phyloP scores from a whole-genome alignment of 345 rosid genomes.

The Euphorbia tirucalli region DNA sequence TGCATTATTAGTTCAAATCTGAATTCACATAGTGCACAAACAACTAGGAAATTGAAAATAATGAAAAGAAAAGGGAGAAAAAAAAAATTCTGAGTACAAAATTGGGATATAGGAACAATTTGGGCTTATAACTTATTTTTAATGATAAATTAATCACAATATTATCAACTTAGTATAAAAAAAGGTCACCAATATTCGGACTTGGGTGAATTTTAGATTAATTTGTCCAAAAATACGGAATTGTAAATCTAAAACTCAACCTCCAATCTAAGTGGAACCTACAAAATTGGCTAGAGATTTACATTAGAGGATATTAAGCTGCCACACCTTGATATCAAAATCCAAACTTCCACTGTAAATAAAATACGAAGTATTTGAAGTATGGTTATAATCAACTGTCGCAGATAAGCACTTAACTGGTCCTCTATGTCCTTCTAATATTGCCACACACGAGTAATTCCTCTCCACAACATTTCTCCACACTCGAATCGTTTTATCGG shows the following conservation, averaged over 20 bases:
- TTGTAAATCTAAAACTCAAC: too few species aligned
- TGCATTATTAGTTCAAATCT: constrained; percentile 3
- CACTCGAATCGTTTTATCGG: constrained; percentile 69
- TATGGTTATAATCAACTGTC: constrained; percentile 28
- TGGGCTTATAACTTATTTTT: too few species aligned
- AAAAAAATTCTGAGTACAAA: constrained; percentile 1
- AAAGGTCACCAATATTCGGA: too few species aligned
- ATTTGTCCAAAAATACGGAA: too few species aligned
- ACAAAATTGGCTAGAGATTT: too few species aligned
- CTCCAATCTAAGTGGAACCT: too few species aligned
- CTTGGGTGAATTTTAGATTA: too few species aligned
- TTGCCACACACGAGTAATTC: constrained; percentile 56
- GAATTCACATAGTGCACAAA: background rate
- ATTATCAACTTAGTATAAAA: too few species aligned
- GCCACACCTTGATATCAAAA: constrained; percentile 84
- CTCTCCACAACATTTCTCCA: constrained; percentile 47
- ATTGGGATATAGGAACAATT: background rate
- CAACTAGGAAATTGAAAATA: background rate
- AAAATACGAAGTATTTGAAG: constrained; percentile 34
- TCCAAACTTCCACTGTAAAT: constrained; percentile 87
- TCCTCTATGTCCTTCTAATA: constrained; percentile 75
- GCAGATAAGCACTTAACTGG: constrained; percentile 89
- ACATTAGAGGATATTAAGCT: constrained; percentile 26
- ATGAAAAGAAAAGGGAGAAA: background rate
- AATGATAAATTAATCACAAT: too few species aligned